Percentiles rank a stretch among this genome's conserved stretches.
These are phyloP conservation scores for Aspergillus sergii DNA, from an alignment of 2,329 filamentous ascomycete genomes.

Conservation along the genomic window DNA sequence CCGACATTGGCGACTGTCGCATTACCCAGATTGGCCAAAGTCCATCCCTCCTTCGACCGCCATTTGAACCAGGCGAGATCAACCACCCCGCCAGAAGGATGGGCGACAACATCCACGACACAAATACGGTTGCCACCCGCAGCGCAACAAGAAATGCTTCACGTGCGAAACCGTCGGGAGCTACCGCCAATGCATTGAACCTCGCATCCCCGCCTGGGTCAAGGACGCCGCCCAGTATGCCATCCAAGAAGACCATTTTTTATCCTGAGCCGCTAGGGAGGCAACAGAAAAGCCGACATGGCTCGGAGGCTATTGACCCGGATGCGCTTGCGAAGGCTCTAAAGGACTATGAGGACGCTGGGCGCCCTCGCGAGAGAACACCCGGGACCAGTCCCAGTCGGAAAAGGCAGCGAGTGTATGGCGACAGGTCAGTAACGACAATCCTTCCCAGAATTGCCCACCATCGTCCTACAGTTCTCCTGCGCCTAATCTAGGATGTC, in stretches of 20 bases:
- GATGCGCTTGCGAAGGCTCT: conserved; percentile 63
- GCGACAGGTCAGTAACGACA: conserved; percentile 56
- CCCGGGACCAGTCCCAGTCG: conserved; percentile 68
- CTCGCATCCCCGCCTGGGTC: conserved; percentile 57
- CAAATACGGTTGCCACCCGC: conserved; percentile 22
- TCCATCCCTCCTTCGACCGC: conserved; percentile 20
- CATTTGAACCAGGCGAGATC: conserved; percentile 13
- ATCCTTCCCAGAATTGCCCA: neutral
- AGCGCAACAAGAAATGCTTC: conserved; percentile 21
- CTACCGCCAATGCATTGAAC: conserved; percentile 30
- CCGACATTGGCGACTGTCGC: conserved; percentile 24
- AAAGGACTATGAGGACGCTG: conserved; percentile 62
- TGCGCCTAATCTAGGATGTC: neutral
- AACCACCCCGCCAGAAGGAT: conserved; percentile 19
- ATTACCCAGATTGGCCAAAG: conserved; percentile 16
- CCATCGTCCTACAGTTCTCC: neutral
- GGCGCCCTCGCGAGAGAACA: conserved; percentile 62
- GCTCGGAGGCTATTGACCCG: conserved; percentile 60
- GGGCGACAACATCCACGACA: conserved; percentile 25
- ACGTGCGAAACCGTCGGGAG: conserved; percentile 25
- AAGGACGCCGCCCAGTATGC: conserved; percentile 62
- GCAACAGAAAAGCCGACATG: conserved; percentile 31
- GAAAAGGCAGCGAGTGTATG: conserved; percentile 69
- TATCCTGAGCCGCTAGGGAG: conserved; percentile 33
- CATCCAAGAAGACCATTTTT: conserved; percentile 48